Evolutionary conservation across 2,329 filamentous ascomycete species (phyloP), one percentile per base, ranked within the genome.

Genomic region (Teratosphaeria gauchensis): DNA sequence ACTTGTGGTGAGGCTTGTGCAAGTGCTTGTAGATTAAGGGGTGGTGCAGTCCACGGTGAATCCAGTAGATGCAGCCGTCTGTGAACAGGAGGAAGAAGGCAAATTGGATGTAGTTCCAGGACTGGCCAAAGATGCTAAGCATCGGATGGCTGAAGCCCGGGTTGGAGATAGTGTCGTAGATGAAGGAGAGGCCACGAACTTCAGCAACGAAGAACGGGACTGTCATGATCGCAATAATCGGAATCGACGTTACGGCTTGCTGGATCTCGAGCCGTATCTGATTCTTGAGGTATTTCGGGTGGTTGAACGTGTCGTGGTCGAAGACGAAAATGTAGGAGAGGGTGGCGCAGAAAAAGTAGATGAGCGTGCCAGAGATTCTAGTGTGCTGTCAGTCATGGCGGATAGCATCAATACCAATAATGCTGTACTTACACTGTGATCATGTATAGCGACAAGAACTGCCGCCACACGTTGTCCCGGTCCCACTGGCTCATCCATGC

Each of bases 1-100:
- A 97, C 80, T 96, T 96, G 85, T 97, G 92, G 77, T 97, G 92
- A 65, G 91, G 87, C 84, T 97, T 97, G 83, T 97, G 92, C 55
- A 96, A 81, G 65, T 80, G 80, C 79, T 92, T 95, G 83, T 97
- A 97, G 66, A 94, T 72, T 53, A 76, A 71, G 16, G 89, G 89
- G 75, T 91, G 86, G 76, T 96, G 91, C 62, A 95, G 82, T 59
- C 84, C 87, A 59, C 91, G 87, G 78, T 95, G 91, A 69, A 95
- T 92, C 82, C 88, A 90, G 81, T 96, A 95, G 77, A 96, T 92
- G 77, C 82, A 85, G 74, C 87, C 87, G 76, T 96, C 91, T 77
- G 91, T 95, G 73, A 95, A 95, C 71, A 86, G 72, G 71, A 95
- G 80, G 80, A 95, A 96, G 68, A 94, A 73, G 7, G 92, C 92